Evolutionary conservation across 495 filamentous ascomycete genomes (phyloP), one percentile per base, ranked within the genome.

Genomic region (Penicillium riverlandense): DNA sequence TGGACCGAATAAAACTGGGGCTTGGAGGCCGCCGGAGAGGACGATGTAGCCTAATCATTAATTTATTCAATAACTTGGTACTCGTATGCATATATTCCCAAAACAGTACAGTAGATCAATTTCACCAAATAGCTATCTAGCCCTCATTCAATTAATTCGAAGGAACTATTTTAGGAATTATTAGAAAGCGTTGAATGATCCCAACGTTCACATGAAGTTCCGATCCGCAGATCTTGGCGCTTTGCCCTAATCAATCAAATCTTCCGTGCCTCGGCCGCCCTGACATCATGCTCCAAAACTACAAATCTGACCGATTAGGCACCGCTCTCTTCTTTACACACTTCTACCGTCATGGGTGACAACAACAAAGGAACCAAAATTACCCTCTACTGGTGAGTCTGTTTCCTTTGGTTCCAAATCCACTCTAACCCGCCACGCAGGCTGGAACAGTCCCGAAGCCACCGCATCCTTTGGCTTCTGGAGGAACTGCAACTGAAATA

Each of bases 391-490:
- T 90, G 86, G 86, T 88, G 69, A 41, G 69, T 50, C 35, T 13
- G 33, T 16, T 29, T 11, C 8, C 1, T 38, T 37, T 28, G 29
- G 8, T 8, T 29, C n/a, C 14, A 34, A 53, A 39, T 29, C 45
- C 29, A 38, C 10, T 35, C 11, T 32, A 38, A 41, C 11, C 8
- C 32, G 38, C 35, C 42, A 40, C 12, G 30, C 29, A 69, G 66
- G 66, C 64, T 70, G 33, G 62, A 67, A 35, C 51, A 70, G 54
- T 65, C 63, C 34, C 87, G 90, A 44, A 78, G 86, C 40, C 88
- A 95, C 48, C 82, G 88, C 37, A 85, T 95, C 49, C 71, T 91
- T 35, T 95, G 87, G 88, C 80, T 96, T 34, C 78, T 96, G 40
- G 85, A 92, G 63, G 89, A 92, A 50, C 79, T 92, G 41, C 69